Base-by-base conservation (phyloP, 805 yeast genomes). In the Grigorovia yakushimaensis region DNA sequence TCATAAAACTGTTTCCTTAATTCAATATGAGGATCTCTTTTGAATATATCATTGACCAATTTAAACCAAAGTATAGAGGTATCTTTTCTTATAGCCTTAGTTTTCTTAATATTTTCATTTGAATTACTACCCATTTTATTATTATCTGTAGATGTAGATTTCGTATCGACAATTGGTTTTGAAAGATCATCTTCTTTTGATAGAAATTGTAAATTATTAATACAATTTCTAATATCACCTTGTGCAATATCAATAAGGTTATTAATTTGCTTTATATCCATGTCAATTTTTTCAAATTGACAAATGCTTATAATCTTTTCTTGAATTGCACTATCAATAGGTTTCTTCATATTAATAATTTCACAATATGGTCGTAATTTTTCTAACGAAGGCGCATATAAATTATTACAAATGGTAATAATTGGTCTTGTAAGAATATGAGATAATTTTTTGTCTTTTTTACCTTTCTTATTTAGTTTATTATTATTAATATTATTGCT, bases 321-420 rank as follows among this genome's bases (percentile, higher is more conserved):
- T 42, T 69, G 69, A 23, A 76, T 63, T 36, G 71, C 72, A 45
- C 62, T 67, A 45, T 68, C 72, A 2, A 77, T 59, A 0, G 94
- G 82, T 47, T 77, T 79, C 49, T 71, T 73, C 57, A 88, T 84
- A 6, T 76, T 62, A 2, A 91, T 71, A 6, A 85, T 71, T 56
- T 91, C 96, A 52, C 91, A 79, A 49, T 73, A 67, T 0, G 83
- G 82, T 51, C 91, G 77, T 50, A 91, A 68, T 48, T 78, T 79
- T 45, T 87, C 94, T 65, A 91, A 69, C 1, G 85, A 78, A 2
- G 81, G 77, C 0, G 86, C 76, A 62, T 85, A 88, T 1, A 85
- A 73, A 58, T 93, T 95, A 59, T 91, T 93, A 61, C 97, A 94
- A 47, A 93, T 78, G 39, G 95, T 89, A 46, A 91, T 86, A 18